Evolutionary conservation across 2,329 filamentous ascomycete genomes (phyloP), one percentile per base, ranked within the genome.

Genomic region (Akanthomyces uredinophilus): DNA sequence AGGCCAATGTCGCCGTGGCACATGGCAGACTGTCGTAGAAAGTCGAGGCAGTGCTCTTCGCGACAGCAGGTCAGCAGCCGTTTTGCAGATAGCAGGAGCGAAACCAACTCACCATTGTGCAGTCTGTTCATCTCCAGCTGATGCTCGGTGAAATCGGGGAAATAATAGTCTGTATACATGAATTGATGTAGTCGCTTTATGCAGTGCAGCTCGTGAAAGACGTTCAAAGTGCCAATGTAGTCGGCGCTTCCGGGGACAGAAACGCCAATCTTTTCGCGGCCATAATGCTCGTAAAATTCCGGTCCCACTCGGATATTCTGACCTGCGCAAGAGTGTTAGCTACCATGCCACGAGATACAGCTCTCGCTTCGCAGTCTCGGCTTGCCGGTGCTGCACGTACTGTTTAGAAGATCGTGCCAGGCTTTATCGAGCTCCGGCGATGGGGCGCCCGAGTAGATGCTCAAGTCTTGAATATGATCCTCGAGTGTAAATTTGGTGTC

Each of bases 121-220:
- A 61, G 58, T 10, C 58, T 54, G 32, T 61, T 61, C 41, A 61
- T 39, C 1, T 61, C 50, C 50, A 61, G 10, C 16, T 61, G 58
- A 32, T 61, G 58, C 18, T 20, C 1, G 4, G 58, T 61, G 14
- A 61, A 61, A 11, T 61, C 50, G 2, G 58, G 29, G 20, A 61
- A 61, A 44, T 54, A 61, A 6, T 61, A 54, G 10, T 61, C 58
- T 2, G 58, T 29, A 37, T 61, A 61, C 58, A 61, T 61, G 58
- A 61, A 61, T 32, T 61, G 58, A 20, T 61, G 58, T 11, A 61
- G 51, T n/a, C 58, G n/a, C 14, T 61, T 61, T 5, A 61, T 61
- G 50, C 58, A 61, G 41, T 61, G 58, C 32, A 61, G 58, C 32
- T 61, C 58, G 39, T 61, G 58, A 22, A 61, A 61, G 43, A 61